These are phyloP conservation scores for Tuber borchii DNA, from an alignment of 495 filamentous ascomycete species.

Conservation along the genomic window DNA sequence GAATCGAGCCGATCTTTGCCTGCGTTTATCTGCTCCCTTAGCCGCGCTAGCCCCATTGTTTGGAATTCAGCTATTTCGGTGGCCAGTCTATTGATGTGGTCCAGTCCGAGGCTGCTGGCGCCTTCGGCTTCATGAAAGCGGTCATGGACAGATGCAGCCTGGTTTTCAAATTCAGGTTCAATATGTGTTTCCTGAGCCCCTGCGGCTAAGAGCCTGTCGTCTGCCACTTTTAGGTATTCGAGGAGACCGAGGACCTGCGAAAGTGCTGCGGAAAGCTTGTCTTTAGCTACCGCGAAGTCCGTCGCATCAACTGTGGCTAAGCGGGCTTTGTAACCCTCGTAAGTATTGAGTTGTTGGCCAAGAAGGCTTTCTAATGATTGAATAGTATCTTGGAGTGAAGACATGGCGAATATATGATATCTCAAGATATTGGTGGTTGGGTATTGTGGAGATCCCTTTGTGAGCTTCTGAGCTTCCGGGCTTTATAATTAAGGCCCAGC, in stretches of 20 bases:
- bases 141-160: background rate
- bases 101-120: background rate
- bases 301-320: background rate
- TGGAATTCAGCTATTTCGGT: constrained; percentile 3
- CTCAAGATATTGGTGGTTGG: background rate
- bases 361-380: background rate
- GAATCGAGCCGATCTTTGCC: background rate
- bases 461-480: background rate
- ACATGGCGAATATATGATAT: background rate
- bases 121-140: constrained; percentile 2
- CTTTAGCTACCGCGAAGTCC: background rate
- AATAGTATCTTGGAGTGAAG: background rate
- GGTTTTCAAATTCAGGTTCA: constrained; percentile 1
- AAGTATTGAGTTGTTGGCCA: background rate
- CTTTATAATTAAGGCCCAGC: background rate
- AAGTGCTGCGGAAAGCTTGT: constrained; percentile 2
- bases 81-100: background rate
- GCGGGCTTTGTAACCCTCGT: background rate
- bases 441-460: background rate
- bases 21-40: background rate
- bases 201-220: background rate
- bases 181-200: background rate
- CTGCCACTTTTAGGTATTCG: background rate
- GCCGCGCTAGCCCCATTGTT: background rate
- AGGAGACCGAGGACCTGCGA: background rate